Evolutionary conservation across 2,329 filamentous ascomycete species (phyloP).

Genomic region (Capronia coronata): DNA sequence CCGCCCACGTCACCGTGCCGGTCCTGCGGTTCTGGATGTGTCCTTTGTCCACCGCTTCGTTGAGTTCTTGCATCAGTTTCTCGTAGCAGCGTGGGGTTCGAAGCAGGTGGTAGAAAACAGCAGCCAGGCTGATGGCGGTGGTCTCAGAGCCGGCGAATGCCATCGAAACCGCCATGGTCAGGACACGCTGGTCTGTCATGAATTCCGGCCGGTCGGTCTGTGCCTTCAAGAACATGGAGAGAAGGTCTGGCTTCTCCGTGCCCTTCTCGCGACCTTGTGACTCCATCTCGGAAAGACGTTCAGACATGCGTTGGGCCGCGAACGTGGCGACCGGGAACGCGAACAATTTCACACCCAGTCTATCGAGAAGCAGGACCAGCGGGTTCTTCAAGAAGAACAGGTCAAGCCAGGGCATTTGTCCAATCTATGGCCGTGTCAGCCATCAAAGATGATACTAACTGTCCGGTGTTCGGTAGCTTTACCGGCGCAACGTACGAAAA

Average conservation of each 20-base stretch:
- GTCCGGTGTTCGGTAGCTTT: slow-evolving; percentile 36
- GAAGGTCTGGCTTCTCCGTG: slow-evolving; percentile 20
- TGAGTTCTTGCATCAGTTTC: slow-evolving; percentile 25
- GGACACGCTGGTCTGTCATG: slow-evolving; percentile 30
- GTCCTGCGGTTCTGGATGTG: slow-evolving; percentile 16
- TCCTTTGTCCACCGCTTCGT: slow-evolving; percentile 22
- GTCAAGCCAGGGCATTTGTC: slow-evolving; percentile 28
- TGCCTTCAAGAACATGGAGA: slow-evolving; percentile 29
- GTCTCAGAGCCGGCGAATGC: slow-evolving; percentile 68
- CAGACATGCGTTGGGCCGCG: slow-evolving; percentile 59
- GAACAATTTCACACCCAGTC: slow-evolving; percentile 60
- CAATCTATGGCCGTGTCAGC: slow-evolving; percentile 15
- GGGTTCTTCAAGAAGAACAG: slow-evolving; percentile 28
- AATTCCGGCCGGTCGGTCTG: slow-evolving; percentile 29
- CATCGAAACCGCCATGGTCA: slow-evolving; percentile 29
- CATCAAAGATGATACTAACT: neutral
- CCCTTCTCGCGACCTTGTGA: slow-evolving; percentile 20
- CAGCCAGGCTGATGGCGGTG: slow-evolving; percentile 65
- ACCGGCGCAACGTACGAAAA: slow-evolving; percentile 66
- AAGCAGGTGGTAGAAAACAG: slow-evolving; percentile 68
- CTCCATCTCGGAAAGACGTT: slow-evolving; percentile 52
- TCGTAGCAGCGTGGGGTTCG: slow-evolving; percentile 47
- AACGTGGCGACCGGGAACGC: slow-evolving; percentile 70
- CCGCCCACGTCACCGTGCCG: slow-evolving; percentile 42
- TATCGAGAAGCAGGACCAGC: slow-evolving; percentile 53